Base-by-base conservation (phyloP, 2,329 filamentous ascomycete genomes). In the Juglanconis juglandina region DNA sequence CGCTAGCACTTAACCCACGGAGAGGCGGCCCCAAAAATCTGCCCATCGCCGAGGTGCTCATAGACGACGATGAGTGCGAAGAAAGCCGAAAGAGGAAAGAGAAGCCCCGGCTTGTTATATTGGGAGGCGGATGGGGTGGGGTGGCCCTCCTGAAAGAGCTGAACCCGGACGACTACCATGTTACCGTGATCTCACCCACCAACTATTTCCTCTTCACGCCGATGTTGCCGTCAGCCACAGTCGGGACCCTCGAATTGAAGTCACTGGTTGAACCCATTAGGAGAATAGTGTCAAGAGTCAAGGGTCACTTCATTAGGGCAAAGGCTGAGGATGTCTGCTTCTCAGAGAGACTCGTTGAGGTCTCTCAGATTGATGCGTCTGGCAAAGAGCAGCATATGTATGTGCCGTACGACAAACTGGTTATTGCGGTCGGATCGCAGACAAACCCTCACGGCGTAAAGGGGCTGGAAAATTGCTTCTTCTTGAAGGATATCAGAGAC, bases 181-280 rank as follows among this genome's bases (percentile, higher is more conserved):
- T 99, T 66, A 98, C 94, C 4, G 89, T 99, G 44, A 89, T 99
- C 48, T 96, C 92, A 11, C 94, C 95, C 0, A 90, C 90, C 41
- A 98, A 98, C 70, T 96, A 98, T 77, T 99, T 99, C 77, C 78
- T 99, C 37, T 99, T 99, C 75, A 99, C 95, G 2, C 95, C 95
- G 0, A 98, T 99, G 93, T 81, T 99, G 48, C 95, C 95, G 1
- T 96, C 92, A 39, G 96, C 95, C 7, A 99, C 96, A 0, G 95
- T 99, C 5, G 96, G 96, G 11, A 99, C 95, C 0, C 80, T 99
- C 37, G 94, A 96, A 71, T 79, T 98, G 69, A 84, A 94, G 65
- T 96, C 92, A 53, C 80, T 99, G 61, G 92, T 97, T 46, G 95
- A 99, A 74, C 95, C 95, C 0, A 91, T 99, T 63, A 86, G 95